Conservation (phyloP, 1,284 basidiomycete genomes). For the Puccinia hordei region DNA sequence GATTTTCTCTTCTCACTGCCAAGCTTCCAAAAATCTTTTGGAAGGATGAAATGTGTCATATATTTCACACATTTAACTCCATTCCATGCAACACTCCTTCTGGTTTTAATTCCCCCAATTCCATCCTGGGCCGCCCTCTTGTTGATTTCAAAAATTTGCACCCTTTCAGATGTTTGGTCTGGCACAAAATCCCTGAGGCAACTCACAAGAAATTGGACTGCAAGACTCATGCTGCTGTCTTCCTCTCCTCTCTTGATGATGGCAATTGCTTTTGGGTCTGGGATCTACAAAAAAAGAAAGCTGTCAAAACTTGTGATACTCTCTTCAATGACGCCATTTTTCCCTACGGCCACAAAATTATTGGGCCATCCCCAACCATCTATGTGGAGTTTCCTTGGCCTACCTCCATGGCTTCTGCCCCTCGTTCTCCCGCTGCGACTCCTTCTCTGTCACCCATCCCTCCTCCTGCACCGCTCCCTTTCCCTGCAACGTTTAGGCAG, state of each 20-base stretch:
- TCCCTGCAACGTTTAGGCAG: too few species aligned
- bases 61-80: neutral
- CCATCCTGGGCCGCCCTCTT: neutral
- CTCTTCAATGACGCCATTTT: slow-evolving; percentile 6
- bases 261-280: neutral
- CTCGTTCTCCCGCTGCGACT: too few species aligned
- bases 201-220: neutral
- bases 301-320: slow-evolving; percentile 11
- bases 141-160: neutral
- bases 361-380: too few species aligned
- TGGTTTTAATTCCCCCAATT: neutral
- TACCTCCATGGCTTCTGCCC: too few species aligned
- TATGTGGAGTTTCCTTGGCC: too few species aligned
- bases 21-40: slow-evolving; percentile 4
- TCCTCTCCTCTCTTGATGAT: slow-evolving; percentile 17
- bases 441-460: too few species aligned
- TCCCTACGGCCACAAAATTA: neutral
- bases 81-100: slow-evolving; percentile 18
- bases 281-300: neutral
- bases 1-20: slow-evolving; percentile 4
- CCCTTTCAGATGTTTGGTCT: slow-evolving; percentile 26
- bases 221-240: neutral
- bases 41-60: neutral
- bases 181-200: slow-evolving; percentile 14
- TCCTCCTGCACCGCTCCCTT: too few species aligned